Evolutionary conservation across 1,139 yeast genomes (phyloP).

Genomic region (Blastobotrys indianensis): DNA sequence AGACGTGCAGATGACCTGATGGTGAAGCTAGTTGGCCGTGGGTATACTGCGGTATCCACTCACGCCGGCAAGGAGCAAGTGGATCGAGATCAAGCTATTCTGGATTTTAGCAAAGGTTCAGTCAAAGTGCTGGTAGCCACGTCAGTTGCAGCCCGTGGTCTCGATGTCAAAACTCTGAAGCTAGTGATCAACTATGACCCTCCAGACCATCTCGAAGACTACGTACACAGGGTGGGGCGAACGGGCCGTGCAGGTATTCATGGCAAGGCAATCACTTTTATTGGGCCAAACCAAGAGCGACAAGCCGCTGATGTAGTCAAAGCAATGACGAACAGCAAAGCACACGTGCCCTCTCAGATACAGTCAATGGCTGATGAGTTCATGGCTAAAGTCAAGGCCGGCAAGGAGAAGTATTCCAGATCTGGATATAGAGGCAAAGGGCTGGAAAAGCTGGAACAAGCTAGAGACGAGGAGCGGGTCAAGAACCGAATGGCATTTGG

Average conservation of each 20-base stretch:
- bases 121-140: slow-evolving; percentile 75
- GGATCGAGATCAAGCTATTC: slow-evolving; percentile 73
- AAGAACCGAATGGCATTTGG: slow-evolving; percentile 43
- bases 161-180: slow-evolving; percentile 79
- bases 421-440: slow-evolving; percentile 93
- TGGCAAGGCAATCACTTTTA: slow-evolving; percentile 76
- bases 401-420: slow-evolving; percentile 51
- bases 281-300: slow-evolving; percentile 59
- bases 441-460: slow-evolving; percentile 67
- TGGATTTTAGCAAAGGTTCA: slow-evolving; percentile 61
- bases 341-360: slow-evolving; percentile 49
- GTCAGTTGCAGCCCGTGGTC: slow-evolving; percentile 89
- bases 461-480: slow-evolving; percentile 52
- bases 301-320: slow-evolving; percentile 56
- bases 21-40: slow-evolving; percentile 49
- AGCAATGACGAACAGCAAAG: slow-evolving; percentile 54
- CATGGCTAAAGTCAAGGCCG: slow-evolving; percentile 56
- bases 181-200: slow-evolving; percentile 84
- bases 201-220: slow-evolving; percentile 90
- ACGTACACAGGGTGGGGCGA: slow-evolving; percentile 93
- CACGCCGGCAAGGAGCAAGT: slow-evolving; percentile 93
- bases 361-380: slow-evolving; percentile 51
- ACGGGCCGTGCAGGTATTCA: slow-evolving; percentile 86
- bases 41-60: slow-evolving; percentile 57
- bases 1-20: slow-evolving; percentile 69